These are phyloP conservation scores for Buddleja alternifolia DNA, from an alignment of 257 asterid genomes.

Conservation along the genomic window DNA sequence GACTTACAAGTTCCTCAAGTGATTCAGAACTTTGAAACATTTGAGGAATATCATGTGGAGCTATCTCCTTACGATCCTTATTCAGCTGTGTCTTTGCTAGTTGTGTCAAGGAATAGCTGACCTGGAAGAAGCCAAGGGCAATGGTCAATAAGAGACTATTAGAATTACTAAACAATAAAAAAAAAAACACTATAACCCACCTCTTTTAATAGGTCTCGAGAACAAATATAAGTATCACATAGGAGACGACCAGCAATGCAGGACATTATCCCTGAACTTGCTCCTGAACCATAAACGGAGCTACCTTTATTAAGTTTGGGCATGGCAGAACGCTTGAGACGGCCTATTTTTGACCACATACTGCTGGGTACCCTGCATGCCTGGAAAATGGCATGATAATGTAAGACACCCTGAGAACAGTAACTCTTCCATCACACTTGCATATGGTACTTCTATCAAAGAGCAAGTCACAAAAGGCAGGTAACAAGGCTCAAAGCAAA, in stretches of 20 bases:
- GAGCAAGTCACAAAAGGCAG: slow-evolving; percentile 11
- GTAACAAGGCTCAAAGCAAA: not conserved
- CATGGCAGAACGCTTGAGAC: slow-evolving; percentile 84
- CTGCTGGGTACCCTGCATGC: slow-evolving; percentile 72
- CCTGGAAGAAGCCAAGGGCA: slow-evolving; percentile 55
- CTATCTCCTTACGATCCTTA: slow-evolving; percentile 79
- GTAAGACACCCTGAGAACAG: slow-evolving; percentile 31
- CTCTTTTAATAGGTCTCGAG: slow-evolving; percentile 94
- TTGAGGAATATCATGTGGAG: slow-evolving; percentile 78
- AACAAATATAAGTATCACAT: slow-evolving; percentile 86
- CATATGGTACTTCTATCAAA: slow-evolving; percentile 6
- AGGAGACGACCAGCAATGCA: slow-evolving; percentile 96
- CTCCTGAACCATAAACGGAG: slow-evolving; percentile 83
- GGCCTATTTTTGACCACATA: slow-evolving; percentile 97
- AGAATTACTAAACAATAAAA: slow-evolving; percentile 14
- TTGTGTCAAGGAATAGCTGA: slow-evolving; percentile 91
- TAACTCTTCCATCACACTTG: slow-evolving; percentile 17
- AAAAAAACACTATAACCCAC: slow-evolving; percentile 42
- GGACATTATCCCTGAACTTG: slow-evolving; percentile 88
- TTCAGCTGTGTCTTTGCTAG: slow-evolving; percentile 84
- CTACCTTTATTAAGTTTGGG: slow-evolving; percentile 92
- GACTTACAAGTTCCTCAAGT: slow-evolving; percentile 81
- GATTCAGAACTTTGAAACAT: slow-evolving; percentile 82
- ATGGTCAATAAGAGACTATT: slow-evolving; percentile 27
- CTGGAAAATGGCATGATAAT: slow-evolving; percentile 47